Percentiles rank a stretch among this genome's conserved stretches.
phyloP scores from a whole-genome alignment of 2,329 filamentous ascomycete species.

The Juglanconis oblonga region DNA sequence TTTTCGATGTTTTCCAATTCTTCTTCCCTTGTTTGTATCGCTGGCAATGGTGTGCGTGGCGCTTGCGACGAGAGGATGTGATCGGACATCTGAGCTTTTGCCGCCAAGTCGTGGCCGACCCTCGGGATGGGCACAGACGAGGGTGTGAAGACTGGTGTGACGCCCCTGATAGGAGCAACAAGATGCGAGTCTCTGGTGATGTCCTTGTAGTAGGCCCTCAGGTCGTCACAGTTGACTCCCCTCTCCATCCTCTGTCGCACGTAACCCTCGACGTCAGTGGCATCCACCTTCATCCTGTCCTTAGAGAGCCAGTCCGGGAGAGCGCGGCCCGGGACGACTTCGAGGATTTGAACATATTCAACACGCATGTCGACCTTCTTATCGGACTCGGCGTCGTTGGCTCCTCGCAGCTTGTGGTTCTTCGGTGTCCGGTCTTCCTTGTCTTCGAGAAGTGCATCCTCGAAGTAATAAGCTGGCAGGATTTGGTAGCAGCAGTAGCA shows the following conservation, averaged over 20 bases:
- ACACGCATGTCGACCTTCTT: constrained; percentile 17
- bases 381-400: not conserved
- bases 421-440: not conserved
- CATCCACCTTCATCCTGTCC: not conserved
- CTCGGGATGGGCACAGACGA: not conserved
- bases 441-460: constrained; percentile 7
- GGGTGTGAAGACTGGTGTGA: constrained; percentile 10
- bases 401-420: constrained; percentile 1
- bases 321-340: not conserved
- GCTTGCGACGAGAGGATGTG: not conserved
- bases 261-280: constrained; percentile 6
- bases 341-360: constrained; percentile 13
- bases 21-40: not conserved
- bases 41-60: not conserved
- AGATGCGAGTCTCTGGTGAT: constrained; percentile 5
- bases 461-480: constrained; percentile 13
- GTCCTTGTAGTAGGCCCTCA: constrained; percentile 15
- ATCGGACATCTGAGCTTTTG: not conserved
- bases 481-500: constrained; percentile 15
- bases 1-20: not conserved
- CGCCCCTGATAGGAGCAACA: constrained; percentile 9
- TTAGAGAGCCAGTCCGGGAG: constrained; percentile 13
- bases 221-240: constrained; percentile 10
- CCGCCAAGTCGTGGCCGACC: not conserved
- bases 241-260: constrained; percentile 3